These are phyloP conservation scores for Endoconidiophora polonica DNA, from an alignment of 2,329 filamentous ascomycete genomes.

Conservation along the genomic window DNA sequence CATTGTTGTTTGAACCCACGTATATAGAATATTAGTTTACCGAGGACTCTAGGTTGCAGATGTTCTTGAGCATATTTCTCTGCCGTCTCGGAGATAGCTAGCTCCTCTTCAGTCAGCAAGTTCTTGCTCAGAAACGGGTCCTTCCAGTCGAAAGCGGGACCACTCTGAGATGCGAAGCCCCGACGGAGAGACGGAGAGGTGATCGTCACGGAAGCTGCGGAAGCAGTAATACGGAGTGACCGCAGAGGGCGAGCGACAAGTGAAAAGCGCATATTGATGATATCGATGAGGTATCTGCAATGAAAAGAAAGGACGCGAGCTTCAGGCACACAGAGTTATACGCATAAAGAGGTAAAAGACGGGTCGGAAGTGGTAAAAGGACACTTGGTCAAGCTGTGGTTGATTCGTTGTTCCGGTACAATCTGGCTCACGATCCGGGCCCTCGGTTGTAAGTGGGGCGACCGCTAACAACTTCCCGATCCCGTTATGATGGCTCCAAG, in stretches of 20 bases:
- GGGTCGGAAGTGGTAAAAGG: too few relatives aligned
- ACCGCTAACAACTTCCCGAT: background rate
- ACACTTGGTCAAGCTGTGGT: too few relatives aligned
- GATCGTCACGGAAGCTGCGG: background rate
- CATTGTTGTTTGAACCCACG: background rate
- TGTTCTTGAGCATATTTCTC: conserved; percentile 88
- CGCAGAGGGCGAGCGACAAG: background rate
- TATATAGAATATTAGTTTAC: conserved; percentile 31
- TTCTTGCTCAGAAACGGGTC: conserved; percentile 65
- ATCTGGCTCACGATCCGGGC: background rate
- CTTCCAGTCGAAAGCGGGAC: conserved; percentile 61
- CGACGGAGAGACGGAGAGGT: background rate
- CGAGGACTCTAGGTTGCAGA: conserved; percentile 68
- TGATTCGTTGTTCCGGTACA: too few relatives aligned
- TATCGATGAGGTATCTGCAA: too few relatives aligned
- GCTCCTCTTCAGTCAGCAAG: conserved; percentile 75
- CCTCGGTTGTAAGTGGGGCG: background rate
- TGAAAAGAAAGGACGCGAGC: too few relatives aligned
- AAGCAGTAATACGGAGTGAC: background rate
- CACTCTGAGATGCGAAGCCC: background rate
- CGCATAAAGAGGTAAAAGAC: too few relatives aligned
- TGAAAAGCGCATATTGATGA: background rate
- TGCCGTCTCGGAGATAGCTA: conserved; percentile 77
- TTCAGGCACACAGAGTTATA: too few relatives aligned
- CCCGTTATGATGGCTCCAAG: background rate